Percentiles rank a stretch among this genome's conserved stretches.
Evolutionary conservation across 75 land plant genomes (phyloP).

Genomic region (Isoetes taiwanensis): DNA sequence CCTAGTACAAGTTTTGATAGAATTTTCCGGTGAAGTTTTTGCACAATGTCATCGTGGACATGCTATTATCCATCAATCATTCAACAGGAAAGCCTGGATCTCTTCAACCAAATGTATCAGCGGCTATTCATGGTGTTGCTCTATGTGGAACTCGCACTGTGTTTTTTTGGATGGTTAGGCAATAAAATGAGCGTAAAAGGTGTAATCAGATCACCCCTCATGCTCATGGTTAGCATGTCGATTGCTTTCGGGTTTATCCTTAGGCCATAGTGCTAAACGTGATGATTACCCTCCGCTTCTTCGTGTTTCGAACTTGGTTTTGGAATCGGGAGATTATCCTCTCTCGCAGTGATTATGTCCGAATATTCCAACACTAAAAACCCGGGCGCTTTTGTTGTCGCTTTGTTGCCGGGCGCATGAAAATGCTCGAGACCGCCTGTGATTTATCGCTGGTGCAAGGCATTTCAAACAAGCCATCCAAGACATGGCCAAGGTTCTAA

Average conservation of each 20-base stretch:
- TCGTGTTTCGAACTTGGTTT: background rate
- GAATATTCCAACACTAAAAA: background rate
- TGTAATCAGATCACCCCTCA: background rate
- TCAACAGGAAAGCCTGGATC: slow-evolving; percentile 19
- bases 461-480: background rate
- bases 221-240: background rate
- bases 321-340: background rate
- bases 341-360: background rate
- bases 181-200: background rate
- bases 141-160: slow-evolving; percentile 25
- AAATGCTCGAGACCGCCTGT: background rate
- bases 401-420: background rate
- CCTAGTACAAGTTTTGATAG: too few species aligned
- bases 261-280: background rate
- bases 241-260: too few species aligned
- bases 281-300: background rate
- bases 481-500: background rate
- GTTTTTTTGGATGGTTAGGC: background rate
- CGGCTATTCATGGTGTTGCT: slow-evolving; percentile 44
- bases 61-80: too few species aligned
- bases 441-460: background rate
- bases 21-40: too few species aligned
- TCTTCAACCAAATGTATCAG: slow-evolving; percentile 34
- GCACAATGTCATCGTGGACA: too few species aligned
- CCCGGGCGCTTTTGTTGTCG: background rate